Base-by-base conservation (phyloP, 208 protist genomes). In the Leptomonas pyrrhocoris region DNA sequence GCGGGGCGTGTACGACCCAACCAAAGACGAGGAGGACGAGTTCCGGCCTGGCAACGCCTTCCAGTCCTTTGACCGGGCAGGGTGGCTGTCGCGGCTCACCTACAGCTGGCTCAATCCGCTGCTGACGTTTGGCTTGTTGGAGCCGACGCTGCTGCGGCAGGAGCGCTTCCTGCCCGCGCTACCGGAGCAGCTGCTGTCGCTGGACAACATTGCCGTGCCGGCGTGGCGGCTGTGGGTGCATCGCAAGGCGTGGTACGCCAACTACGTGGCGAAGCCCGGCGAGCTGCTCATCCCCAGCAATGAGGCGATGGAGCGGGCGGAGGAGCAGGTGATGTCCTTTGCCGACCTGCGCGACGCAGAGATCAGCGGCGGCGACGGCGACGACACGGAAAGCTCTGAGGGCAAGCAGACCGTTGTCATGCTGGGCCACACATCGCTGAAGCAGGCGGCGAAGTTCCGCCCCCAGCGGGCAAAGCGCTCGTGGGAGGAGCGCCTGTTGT, bases 21-120 rank as follows among this genome's bases (percentile, higher is more conserved):
- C 77, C 28, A 79, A 80, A 46, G 77, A 84, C 49, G 75, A 54
- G 18, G 73, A 88, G 58, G 80, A 86, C 51, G 83, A 88, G 63
- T 85, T 92, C 53, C 76, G 86, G 27, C 86, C 86, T 15, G 83
- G 86, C 62, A 86, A 88, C 68, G 80, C 78, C 27, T 92, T 92
- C 62, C 78, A 76, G 21, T 85, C 71, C 13, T 79, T 83, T 34
- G 81, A 86, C 23, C 71, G 68, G 18, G 84, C 87, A 15, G 64
- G 66, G 12, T 80, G 67, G 62, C 15, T 84, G 12, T 74, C 74
- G 12, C 53, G 65, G 55, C 15, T 80, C 27, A 92, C 86, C 30
- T 82, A 83, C 63, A 84, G 74, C 70, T 92, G 86, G 86, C 72
- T 92, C 19, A 83, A 89, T 64, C 68, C 87, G 48, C 71, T 92